Conservation (phyloP, 306 rosid genomes). For the Pyrus pyrifolia region DNA sequence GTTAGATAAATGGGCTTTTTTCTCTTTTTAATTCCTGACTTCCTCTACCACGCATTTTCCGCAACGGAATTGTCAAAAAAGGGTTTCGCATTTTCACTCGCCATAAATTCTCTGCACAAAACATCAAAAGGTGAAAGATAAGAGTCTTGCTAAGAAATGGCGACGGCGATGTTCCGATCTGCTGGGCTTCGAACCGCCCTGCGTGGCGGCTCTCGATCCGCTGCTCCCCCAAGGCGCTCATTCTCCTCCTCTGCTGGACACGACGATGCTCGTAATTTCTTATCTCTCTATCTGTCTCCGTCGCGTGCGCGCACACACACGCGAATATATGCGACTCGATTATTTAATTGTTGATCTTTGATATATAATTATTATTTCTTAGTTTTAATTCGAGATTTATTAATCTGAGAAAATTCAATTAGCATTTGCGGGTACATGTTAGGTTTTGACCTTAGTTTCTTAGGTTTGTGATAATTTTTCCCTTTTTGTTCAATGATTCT, state of each 20-base stretch:
- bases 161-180: conserved; percentile 70
- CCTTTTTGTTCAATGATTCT: neutral
- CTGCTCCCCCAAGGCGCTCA: conserved; percentile 49
- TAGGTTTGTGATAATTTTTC: neutral
- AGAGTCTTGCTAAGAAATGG: conserved; percentile 38
- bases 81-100: neutral
- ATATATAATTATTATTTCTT: neutral
- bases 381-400: neutral
- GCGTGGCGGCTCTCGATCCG: conserved; percentile 43
- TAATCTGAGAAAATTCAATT: neutral
- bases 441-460: neutral
- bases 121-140: neutral
- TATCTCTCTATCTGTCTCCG: neutral
- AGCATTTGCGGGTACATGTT: neutral
- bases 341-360: neutral
- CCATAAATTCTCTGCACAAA: neutral
- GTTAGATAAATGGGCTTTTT: neutral
- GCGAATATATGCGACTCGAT: neutral
- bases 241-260: conserved; percentile 62
- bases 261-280: conserved; percentile 64
- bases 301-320: neutral
- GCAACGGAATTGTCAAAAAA: too few relatives aligned
- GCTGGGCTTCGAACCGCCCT: conserved; percentile 54
- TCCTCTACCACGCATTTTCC: neutral
- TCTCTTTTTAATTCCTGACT: too few relatives aligned